phyloP scores from a whole-genome alignment of 345 rosid species.

The Syzygium aromaticum region DNA sequence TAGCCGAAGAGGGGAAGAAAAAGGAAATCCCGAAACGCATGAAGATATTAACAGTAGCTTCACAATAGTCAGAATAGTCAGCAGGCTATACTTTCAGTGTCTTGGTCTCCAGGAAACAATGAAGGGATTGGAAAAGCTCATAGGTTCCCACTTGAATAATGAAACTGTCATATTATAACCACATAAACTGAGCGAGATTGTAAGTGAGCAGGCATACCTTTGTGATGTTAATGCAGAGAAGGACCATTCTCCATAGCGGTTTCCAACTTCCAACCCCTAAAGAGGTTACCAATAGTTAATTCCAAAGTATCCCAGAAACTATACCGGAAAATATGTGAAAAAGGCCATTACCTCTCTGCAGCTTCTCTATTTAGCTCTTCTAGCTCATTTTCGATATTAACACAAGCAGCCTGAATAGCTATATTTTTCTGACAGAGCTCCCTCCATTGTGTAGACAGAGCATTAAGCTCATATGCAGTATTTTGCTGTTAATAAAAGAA shows the following conservation, averaged over 20 bases:
- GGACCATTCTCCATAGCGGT: conserved; percentile 37
- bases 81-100: background rate
- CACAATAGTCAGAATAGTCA: background rate
- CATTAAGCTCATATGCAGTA: conserved; percentile 80
- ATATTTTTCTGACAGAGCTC: conserved; percentile 82
- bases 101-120: background rate
- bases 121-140: background rate
- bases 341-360: conserved; percentile 45
- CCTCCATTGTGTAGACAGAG: conserved; percentile 86
- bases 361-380: conserved; percentile 65
- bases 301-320: background rate
- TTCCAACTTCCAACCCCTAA: conserved; percentile 82
- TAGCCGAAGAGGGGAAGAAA: background rate
- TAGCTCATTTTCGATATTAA: conserved; percentile 46
- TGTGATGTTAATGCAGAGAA: background rate
- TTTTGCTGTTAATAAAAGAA: conserved; percentile 53
- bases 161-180: background rate
- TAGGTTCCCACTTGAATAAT: background rate
- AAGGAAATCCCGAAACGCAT: background rate
- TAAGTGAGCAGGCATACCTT: background rate
- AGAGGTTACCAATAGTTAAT: conserved; percentile 9
- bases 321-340: background rate
- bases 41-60: background rate
- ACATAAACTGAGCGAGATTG: background rate
- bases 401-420: conserved; percentile 77